phyloP scores from a whole-genome alignment of 2,329 filamentous ascomycete genomes.

The Botrytis cinerea region DNA sequence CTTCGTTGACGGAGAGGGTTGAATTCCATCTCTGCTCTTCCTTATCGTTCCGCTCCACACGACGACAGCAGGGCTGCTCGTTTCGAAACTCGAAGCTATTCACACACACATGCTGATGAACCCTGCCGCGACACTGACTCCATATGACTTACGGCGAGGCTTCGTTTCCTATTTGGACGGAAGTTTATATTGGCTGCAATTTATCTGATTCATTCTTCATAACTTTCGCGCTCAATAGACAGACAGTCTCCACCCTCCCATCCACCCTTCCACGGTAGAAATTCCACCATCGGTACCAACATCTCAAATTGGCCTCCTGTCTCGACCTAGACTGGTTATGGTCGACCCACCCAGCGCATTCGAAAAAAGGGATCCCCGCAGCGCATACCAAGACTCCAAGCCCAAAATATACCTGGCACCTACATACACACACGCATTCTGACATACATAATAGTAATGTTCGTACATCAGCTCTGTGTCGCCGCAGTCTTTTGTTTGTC shows the following conservation, averaged over 20 bases:
- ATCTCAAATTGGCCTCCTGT: neutral
- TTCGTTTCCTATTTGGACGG: constrained; percentile 1
- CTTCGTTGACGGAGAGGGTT: neutral
- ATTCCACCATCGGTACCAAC: neutral
- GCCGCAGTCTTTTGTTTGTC: neutral
- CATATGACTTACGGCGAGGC: neutral
- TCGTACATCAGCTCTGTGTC: constrained; percentile 1
- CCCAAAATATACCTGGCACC: constrained; percentile 10
- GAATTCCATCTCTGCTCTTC: neutral
- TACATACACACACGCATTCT: too few species aligned
- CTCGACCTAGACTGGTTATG: neutral
- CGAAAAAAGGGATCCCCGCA: constrained; percentile 6
- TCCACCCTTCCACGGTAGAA: neutral
- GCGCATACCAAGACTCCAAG: neutral
- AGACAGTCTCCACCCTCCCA: neutral
- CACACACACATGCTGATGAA: neutral
- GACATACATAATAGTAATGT: neutral
- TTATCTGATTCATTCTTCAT: constrained; percentile 7
- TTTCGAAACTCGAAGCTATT: constrained; percentile 14
- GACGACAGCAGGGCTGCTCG: neutral
- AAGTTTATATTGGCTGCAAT: constrained; percentile 11
- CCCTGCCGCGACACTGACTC: neutral
- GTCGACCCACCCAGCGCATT: neutral
- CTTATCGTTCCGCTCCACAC: neutral
- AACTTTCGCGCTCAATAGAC: neutral